Base-by-base conservation (phyloP, 345 rosid species). In the Citrus hindsii region DNA sequence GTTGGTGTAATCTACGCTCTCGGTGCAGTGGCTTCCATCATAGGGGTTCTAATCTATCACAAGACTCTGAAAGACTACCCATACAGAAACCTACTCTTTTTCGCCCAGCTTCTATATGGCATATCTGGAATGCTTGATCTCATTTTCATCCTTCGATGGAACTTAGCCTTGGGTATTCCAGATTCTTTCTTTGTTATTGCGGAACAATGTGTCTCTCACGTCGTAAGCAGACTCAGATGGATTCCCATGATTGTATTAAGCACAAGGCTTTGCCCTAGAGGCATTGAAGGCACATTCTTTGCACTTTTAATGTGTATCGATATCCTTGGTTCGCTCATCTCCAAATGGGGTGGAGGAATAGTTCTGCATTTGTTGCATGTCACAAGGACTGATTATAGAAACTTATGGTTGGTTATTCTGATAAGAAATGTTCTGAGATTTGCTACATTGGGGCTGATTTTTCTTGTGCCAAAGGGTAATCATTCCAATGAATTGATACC, bases 251-350 rank as follows among this genome's bases (percentile, higher is more conserved):
- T 92, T 4, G 90, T 93, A 21, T 79, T 93, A 25, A 92, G 94
- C 83, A 91, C 95, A 7, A 77, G 86, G 82, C 90, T 94, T 3
- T 92, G 97, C 79, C 97, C 97, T 78, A 59, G 85, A 33, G 95
- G 98, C 75, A 94, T 91, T 24, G 95, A 92, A 77, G 98, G 97
- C 55, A 91, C 95, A 2, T 90, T 93, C 59, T 92, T 89, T 59
- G 98, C 95, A 60, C 84, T 93, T 37, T 69, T 92, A 32, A 93
- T 89, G 97, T 88, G 93, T 84, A 92, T 93, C 1, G 96, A 92
- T 76, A 90, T 91, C 79, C 80, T 90, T 22, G 96, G 97, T 38
- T 71, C 77, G 16, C 86, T 93, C 66, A 79, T 92, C 67, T 89
- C 96, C 40, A 91, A 91, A 83, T 88, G 89, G 89, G 72, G 87